Evolutionary conservation across 345 rosid genomes (phyloP).

Genomic region (Gossypium mustelinum): DNA sequence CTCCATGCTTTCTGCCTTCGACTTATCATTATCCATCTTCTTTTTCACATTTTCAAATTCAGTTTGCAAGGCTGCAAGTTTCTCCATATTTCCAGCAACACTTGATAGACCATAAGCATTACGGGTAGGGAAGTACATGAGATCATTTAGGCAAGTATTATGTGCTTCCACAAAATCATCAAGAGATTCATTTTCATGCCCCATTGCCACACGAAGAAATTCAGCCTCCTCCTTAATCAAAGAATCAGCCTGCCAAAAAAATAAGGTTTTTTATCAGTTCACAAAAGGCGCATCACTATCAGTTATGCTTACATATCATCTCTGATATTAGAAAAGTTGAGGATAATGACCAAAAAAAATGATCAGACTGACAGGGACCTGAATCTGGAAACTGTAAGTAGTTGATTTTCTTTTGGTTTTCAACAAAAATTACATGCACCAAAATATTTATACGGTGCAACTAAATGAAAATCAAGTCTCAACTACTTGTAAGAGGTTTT

Average conservation of each 20-base stretch:
- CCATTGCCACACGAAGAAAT: conserved; percentile 76
- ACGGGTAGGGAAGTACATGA: conserved; percentile 93
- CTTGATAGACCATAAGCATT: conserved; percentile 84
- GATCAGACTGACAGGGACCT: neutral
- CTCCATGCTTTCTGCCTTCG: conserved; percentile 80
- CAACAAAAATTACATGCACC: neutral
- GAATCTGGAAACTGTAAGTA: neutral
- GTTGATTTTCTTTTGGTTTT: neutral
- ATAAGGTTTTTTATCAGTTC: conserved; percentile 3
- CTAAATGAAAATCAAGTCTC: neutral
- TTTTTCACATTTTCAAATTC: conserved; percentile 70
- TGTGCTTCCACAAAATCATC: conserved; percentile 90
- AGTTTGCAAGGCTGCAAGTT: conserved; percentile 75
- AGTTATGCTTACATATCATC: neutral
- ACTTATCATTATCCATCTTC: conserved; percentile 78
- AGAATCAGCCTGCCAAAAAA: conserved; percentile 54
- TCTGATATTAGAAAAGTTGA: neutral
- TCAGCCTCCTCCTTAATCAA: conserved; percentile 69
- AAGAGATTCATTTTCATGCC: conserved; percentile 77
- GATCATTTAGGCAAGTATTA: conserved; percentile 80
- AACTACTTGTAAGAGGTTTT: neutral
- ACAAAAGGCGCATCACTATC: neutral
- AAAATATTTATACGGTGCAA: neutral
- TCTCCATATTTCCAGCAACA: conserved; percentile 89
- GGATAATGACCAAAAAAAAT: neutral